Evolutionary conservation across 2,329 filamentous ascomycete genomes (phyloP).

Genomic region (Penicillium sp.): DNA sequence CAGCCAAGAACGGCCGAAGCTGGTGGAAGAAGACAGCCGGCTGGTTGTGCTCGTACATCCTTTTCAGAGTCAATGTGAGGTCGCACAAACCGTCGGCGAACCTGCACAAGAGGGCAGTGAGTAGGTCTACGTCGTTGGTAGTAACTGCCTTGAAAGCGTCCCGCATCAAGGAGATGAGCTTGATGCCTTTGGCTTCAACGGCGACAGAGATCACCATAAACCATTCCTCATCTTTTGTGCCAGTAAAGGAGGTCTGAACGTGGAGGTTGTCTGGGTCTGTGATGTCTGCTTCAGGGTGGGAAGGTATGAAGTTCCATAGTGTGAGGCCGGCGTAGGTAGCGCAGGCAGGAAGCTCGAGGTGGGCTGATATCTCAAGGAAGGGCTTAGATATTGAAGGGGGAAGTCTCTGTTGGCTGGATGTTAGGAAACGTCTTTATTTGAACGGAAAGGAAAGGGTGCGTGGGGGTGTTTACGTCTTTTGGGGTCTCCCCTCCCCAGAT

Average conservation of each 20-base stretch:
- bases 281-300: slow-evolving; percentile 27
- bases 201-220: slow-evolving; percentile 54
- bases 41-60: slow-evolving; percentile 52
- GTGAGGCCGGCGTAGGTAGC: slow-evolving; percentile 45
- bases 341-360: slow-evolving; percentile 40
- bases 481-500: slow-evolving; percentile 77
- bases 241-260: slow-evolving; percentile 38
- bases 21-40: slow-evolving; percentile 53
- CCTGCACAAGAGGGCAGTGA: slow-evolving; percentile 41
- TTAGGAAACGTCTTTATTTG: background rate
- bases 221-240: slow-evolving; percentile 44
- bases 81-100: slow-evolving; percentile 45
- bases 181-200: slow-evolving; percentile 52
- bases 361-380: slow-evolving; percentile 36
- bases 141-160: slow-evolving; percentile 48
- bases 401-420: slow-evolving; percentile 28
- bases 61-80: slow-evolving; percentile 43
- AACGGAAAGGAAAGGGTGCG: background rate
- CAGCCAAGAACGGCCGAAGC: slow-evolving; percentile 52
- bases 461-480: slow-evolving; percentile 55
- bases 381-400: slow-evolving; percentile 39
- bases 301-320: slow-evolving; percentile 40
- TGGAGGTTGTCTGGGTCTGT: slow-evolving; percentile 39
- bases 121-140: slow-evolving; percentile 34
- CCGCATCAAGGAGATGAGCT: slow-evolving; percentile 47